Percentiles rank a stretch among this genome's conserved stretches.
Conservation (phyloP, 768 basidiomycete genomes). For the Suillus subaureus region DNA sequence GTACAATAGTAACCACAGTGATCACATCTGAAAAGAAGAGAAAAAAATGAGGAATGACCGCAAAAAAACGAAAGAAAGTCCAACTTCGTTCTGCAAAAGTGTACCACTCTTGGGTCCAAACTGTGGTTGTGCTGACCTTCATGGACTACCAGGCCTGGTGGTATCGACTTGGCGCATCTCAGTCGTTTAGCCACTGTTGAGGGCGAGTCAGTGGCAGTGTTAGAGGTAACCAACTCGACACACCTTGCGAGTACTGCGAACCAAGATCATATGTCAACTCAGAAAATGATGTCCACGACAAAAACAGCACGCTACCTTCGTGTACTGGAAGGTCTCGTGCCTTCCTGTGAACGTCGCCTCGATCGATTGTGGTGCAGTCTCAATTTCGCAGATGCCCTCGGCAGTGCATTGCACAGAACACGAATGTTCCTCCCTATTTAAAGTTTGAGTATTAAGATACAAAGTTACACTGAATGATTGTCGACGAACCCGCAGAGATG, state of each 20-base stretch:
- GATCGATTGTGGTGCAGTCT: constrained; percentile 58
- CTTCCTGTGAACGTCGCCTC: constrained; percentile 62
- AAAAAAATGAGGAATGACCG: not conserved
- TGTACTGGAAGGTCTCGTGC: constrained; percentile 65
- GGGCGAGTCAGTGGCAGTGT: not conserved
- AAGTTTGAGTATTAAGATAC: constrained; percentile 14
- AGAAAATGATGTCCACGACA: not conserved
- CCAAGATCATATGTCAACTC: not conserved
- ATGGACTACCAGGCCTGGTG: constrained; percentile 45
- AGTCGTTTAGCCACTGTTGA: constrained; percentile 49
- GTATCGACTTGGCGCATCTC: constrained; percentile 50
- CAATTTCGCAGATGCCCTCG: constrained; percentile 58
- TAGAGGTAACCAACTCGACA: not conserved
- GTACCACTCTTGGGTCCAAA: constrained; percentile 45
- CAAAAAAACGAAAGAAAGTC: constrained; percentile 7
- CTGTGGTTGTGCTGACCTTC: constrained; percentile 52
- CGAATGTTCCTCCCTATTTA: constrained; percentile 50
- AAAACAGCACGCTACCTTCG: constrained; percentile 45
- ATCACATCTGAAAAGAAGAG: constrained; percentile 42
- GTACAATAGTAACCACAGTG: constrained; percentile 63
- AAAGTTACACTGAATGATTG: constrained; percentile 8
- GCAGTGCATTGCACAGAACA: constrained; percentile 46
- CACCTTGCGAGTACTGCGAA: constrained; percentile 56
- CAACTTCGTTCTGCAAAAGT: constrained; percentile 56
- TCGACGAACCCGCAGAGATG: constrained; percentile 60